Base-by-base conservation (phyloP, 371 early-diverging fungal genomes). In the Saksenaea vasiformis region DNA sequence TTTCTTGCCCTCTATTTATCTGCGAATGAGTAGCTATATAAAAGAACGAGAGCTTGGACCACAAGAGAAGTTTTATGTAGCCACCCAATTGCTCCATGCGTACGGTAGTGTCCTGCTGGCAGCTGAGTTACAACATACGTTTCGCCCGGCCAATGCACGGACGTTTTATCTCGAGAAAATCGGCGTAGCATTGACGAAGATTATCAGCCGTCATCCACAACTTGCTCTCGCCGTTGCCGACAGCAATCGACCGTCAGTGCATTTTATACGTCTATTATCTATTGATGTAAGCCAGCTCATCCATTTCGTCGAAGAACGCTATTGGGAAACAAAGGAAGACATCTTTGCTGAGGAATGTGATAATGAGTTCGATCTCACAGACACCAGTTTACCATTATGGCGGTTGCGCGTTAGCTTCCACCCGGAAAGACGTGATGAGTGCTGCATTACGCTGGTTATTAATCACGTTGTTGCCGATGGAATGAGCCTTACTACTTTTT, bases 391-490 rank as follows among this genome's bases (percentile, higher is more conserved):
- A 0, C 82, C 82, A 17, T 64, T 75, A 8, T 81, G 82, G 82
- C 69, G 71, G 7, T 53, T 81, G 4, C 44, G 44, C 31, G 19
- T 68, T 65, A 28, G 56, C 58, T 19, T 58, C 37, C 59, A 62
- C 47, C 51, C 56, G 9, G 55, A 58, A 8, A 35, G 67, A 15
- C 36, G 35, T 5, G 57, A 61, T 2, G 58, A 59, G 39, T 70
- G 68, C 19, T 17, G 38, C 28, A 54, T 74, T 1, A 60, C 54
- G 1, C 64, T 71, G 8, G 60, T 64, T 2, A 44, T 66, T 2
- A 68, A 75, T 9, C 82, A 81, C 34, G 54, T 67, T 7, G 68
- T 77, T 35, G 61, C 41, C 7, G 79, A 81, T 35, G 82, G 82
- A 14, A 70, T 65, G 58, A 77, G 77, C 58, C 54, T 75, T 10